These are phyloP conservation scores for Fonsecaea monophora DNA, from an alignment of 2,329 filamentous ascomycete genomes.

Conservation along the genomic window DNA sequence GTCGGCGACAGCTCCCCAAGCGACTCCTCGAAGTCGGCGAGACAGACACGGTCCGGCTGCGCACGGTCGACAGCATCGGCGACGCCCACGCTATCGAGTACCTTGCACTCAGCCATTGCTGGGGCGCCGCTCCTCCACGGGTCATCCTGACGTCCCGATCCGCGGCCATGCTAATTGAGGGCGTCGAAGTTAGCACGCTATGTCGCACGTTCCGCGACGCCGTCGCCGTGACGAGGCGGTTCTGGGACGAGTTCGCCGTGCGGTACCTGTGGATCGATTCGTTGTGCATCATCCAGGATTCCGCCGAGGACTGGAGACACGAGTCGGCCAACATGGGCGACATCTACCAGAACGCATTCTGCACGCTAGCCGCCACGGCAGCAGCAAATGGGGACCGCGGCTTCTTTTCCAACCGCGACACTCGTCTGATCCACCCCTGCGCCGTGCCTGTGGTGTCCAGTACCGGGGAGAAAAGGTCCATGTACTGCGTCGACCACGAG, in stretches of 20 bases:
- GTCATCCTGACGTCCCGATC: not conserved
- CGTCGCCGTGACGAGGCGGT: constrained; percentile 28
- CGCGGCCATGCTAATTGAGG: not conserved
- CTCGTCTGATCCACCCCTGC: not conserved
- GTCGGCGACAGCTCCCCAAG: constrained; percentile 4
- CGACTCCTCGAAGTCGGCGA: constrained; percentile 3
- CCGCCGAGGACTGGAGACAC: constrained; percentile 34
- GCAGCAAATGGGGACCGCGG: constrained; percentile 5
- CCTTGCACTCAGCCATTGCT: constrained; percentile 20
- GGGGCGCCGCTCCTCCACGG: not conserved
- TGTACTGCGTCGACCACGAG: constrained; percentile 10
- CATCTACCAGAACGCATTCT: constrained; percentile 18
- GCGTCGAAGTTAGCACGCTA: constrained; percentile 25
- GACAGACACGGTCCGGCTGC: not conserved
- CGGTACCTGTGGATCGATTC: constrained; percentile 41
- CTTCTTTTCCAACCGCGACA: constrained; percentile 3
- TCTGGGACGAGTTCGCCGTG: constrained; percentile 31
- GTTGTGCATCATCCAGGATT: constrained; percentile 41
- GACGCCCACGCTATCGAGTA: constrained; percentile 11
- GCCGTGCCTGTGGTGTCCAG: constrained; percentile 1
- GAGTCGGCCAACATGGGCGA: constrained; percentile 33
- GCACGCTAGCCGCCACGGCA: constrained; percentile 24
- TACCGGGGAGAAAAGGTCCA: not conserved
- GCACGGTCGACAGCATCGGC: constrained; percentile 6
- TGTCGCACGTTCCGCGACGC: constrained; percentile 40